Conservation (phyloP, 148 eudicot species). For the Vaccinium myrtillus region DNA sequence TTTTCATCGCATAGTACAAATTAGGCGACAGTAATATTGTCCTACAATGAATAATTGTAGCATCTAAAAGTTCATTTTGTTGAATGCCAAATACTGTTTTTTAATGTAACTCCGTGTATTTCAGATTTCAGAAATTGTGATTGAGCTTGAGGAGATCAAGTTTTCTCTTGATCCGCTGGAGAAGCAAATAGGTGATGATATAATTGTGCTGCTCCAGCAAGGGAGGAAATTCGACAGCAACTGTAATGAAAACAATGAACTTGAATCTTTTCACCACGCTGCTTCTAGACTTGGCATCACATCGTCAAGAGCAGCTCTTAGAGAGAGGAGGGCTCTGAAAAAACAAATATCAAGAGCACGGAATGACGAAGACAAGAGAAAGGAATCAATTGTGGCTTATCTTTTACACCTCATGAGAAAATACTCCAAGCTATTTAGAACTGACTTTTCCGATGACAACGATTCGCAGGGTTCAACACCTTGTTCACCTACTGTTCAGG, state of each 20-base stretch:
- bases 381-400: conserved; percentile 89
- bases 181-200: conserved; percentile 89
- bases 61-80: neutral
- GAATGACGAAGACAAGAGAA: conserved; percentile 84
- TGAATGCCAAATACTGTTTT: neutral
- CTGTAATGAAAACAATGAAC: conserved; percentile 65
- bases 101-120: conserved; percentile 13
- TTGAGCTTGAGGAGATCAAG: conserved; percentile 61
- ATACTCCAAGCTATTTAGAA: conserved; percentile 89
- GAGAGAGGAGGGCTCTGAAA: conserved; percentile 86
- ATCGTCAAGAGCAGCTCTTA: conserved; percentile 90
- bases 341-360: conserved; percentile 88
- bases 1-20: neutral
- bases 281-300: conserved; percentile 81
- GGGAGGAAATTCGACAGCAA: conserved; percentile 75
- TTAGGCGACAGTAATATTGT: neutral
- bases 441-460: conserved; percentile 85
- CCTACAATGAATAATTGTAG: neutral
- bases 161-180: conserved; percentile 77
- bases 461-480: conserved; percentile 98
- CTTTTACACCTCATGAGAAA: conserved; percentile 88
- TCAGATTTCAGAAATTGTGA: conserved; percentile 70
- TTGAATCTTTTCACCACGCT: conserved; percentile 89
- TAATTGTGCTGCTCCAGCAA: conserved; percentile 80
- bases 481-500: conserved; percentile 89